Evolutionary conservation across 2,329 filamentous ascomycete genomes (phyloP).

Genomic region (Hymenoscyphus infarciens): DNA sequence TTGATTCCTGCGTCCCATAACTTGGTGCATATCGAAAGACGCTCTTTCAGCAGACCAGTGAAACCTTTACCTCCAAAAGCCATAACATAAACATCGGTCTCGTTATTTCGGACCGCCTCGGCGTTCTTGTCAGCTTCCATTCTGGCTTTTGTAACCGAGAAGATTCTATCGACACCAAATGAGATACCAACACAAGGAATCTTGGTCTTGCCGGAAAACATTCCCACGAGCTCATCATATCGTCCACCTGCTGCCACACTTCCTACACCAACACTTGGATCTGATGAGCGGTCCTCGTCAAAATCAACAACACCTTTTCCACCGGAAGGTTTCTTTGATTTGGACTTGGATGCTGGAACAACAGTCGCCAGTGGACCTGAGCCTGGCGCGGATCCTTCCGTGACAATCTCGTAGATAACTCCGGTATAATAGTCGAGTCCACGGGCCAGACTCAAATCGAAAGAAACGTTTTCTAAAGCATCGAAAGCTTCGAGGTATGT

Average conservation of each 20-base stretch:
- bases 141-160: constrained; percentile 81
- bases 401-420: constrained; percentile 74
- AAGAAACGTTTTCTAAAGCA: constrained; percentile 71
- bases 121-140: constrained; percentile 59
- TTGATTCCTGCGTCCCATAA: constrained; percentile 89
- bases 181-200: constrained; percentile 90
- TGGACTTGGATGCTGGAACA: constrained; percentile 38
- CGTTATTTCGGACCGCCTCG: constrained; percentile 59
- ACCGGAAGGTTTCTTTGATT: constrained; percentile 41
- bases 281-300: constrained; percentile 66
- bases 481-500: constrained; percentile 77
- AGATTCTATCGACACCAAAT: constrained; percentile 93
- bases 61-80: constrained; percentile 86
- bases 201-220: constrained; percentile 82
- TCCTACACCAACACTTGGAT: constrained; percentile 79
- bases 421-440: constrained; percentile 87
- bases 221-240: constrained; percentile 90
- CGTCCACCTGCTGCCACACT: constrained; percentile 86
- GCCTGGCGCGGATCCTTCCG: constrained; percentile 71
- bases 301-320: constrained; percentile 50
- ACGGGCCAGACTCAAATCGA: constrained; percentile 85
- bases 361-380: constrained; percentile 54
- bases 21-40: constrained; percentile 72
- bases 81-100: constrained; percentile 93
- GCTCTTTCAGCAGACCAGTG: constrained; percentile 74